Percentiles rank a stretch among this genome's conserved stretches.
Conservation (phyloP, 352 stramenopile species). For the Phytopythium boreale region DNA sequence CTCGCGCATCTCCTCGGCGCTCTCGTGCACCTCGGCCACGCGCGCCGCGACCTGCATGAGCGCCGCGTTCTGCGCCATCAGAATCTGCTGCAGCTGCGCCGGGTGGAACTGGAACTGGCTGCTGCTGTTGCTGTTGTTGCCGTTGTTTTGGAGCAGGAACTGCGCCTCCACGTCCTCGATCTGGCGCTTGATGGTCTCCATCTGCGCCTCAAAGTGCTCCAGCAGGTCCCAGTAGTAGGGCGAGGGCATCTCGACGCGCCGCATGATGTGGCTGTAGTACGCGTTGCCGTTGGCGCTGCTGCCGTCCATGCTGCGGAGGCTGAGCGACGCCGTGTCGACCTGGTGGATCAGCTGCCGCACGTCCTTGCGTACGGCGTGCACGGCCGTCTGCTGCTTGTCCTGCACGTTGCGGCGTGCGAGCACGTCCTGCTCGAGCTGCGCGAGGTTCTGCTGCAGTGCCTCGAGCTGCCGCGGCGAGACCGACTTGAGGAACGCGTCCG, state of each 20-base stretch:
- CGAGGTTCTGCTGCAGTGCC: slow-evolving; percentile 51
- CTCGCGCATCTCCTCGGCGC: slow-evolving; percentile 67
- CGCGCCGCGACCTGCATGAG: slow-evolving; percentile 74
- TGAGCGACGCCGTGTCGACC: slow-evolving; percentile 66
- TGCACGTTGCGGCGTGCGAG: slow-evolving; percentile 56
- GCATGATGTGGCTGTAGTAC: slow-evolving; percentile 62
- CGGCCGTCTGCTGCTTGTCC: slow-evolving; percentile 47
- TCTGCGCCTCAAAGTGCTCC: slow-evolving; percentile 66
- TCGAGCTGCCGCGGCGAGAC: slow-evolving; percentile 60
- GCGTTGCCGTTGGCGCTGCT: slow-evolving; percentile 30
- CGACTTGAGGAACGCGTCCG: slow-evolving; percentile 69
- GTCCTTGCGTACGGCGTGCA: slow-evolving; percentile 72
- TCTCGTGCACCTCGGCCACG: slow-evolving; percentile 75
- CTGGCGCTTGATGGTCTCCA: slow-evolving; percentile 68
- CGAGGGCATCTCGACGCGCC: slow-evolving; percentile 74
- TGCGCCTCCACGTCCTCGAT: slow-evolving; percentile 73
- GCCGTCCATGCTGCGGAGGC: slow-evolving; percentile 57
- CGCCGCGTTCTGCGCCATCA: slow-evolving; percentile 71
- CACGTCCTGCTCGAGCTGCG: slow-evolving; percentile 59
- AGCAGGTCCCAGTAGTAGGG: slow-evolving; percentile 80
- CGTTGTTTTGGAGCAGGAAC: slow-evolving; percentile 38
- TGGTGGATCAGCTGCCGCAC: slow-evolving; percentile 73
- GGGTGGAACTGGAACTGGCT: slow-evolving; percentile 16
- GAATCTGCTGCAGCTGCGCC: slow-evolving; percentile 61
- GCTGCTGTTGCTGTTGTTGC: slow-evolving; percentile 8